Evolutionary conservation across 768 basidiomycete species (phyloP).

Genomic region (Neoboletus brunneissimus): DNA sequence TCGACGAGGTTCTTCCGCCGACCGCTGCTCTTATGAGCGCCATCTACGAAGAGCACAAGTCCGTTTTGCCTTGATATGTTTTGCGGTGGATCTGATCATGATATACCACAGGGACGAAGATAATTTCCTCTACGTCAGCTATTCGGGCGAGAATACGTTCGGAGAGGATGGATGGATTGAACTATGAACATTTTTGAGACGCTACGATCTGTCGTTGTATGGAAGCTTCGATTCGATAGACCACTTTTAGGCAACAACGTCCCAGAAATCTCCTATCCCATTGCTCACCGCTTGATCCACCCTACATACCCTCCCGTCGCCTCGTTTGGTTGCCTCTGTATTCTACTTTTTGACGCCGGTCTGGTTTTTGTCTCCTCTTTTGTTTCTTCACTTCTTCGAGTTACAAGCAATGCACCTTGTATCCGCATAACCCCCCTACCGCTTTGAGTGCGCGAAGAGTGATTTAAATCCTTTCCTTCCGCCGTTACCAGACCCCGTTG

Average conservation of each 20-base stretch:
- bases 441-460: background rate
- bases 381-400: slow-evolving; percentile 11
- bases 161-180: slow-evolving; percentile 44
- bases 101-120: slow-evolving; percentile 81
- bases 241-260: slow-evolving; percentile 26
- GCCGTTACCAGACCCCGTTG: background rate
- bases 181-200: slow-evolving; percentile 26
- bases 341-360: slow-evolving; percentile 21
- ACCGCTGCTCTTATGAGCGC: slow-evolving; percentile 98
- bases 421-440: slow-evolving; percentile 13
- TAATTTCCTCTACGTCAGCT: slow-evolving; percentile 97
- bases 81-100: slow-evolving; percentile 26
- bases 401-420: slow-evolving; percentile 19
- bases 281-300: slow-evolving; percentile 16
- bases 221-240: slow-evolving; percentile 27
- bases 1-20: slow-evolving; percentile 96
- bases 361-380: background rate
- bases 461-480: background rate
- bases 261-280: slow-evolving; percentile 10
- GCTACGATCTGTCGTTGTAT: slow-evolving; percentile 22
- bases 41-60: slow-evolving; percentile 99
- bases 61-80: slow-evolving; percentile 32
- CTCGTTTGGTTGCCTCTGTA: slow-evolving; percentile 29
- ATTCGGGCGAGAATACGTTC: slow-evolving; percentile 98
- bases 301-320: slow-evolving; percentile 26